phyloP scores from a whole-genome alignment of 768 basidiomycete species.

The Hericium erinaceus region DNA sequence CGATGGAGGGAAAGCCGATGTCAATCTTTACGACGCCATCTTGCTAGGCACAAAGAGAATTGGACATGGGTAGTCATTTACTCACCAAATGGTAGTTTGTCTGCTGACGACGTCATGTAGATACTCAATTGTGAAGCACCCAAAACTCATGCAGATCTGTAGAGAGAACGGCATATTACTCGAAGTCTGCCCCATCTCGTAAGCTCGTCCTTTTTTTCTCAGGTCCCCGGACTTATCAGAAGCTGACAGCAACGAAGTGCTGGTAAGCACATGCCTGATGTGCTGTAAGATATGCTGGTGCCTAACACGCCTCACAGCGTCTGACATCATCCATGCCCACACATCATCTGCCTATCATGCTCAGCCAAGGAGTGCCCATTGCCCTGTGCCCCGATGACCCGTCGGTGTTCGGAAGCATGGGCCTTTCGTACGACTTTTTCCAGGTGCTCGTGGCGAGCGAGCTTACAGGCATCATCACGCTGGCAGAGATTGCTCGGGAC shows the following conservation, averaged over 20 bases:
- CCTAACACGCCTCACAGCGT: constrained; percentile 31
- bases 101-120: constrained; percentile 23
- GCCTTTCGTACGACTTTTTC: constrained; percentile 70
- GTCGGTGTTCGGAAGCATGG: constrained; percentile 68
- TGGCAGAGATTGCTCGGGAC: constrained; percentile 55
- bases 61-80: constrained; percentile 56
- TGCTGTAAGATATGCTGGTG: neutral
- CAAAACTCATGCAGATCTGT: constrained; percentile 60
- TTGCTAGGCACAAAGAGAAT: constrained; percentile 72
- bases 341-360: constrained; percentile 63
- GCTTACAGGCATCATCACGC: constrained; percentile 50
- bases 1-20: constrained; percentile 61
- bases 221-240: neutral
- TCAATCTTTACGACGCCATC: constrained; percentile 73
- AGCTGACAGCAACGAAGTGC: constrained; percentile 55
- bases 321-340: constrained; percentile 72
- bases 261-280: constrained; percentile 30
- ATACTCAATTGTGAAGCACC: constrained; percentile 72
- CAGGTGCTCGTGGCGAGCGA: constrained; percentile 71
- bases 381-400: constrained; percentile 71
- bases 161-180: constrained; percentile 52
- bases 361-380: constrained; percentile 68
- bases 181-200: constrained; percentile 81
- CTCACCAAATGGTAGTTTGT: neutral
- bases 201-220: constrained; percentile 21